phyloP scores from a whole-genome alignment of 1,284 basidiomycete genomes.

The Boletellus sp. region DNA sequence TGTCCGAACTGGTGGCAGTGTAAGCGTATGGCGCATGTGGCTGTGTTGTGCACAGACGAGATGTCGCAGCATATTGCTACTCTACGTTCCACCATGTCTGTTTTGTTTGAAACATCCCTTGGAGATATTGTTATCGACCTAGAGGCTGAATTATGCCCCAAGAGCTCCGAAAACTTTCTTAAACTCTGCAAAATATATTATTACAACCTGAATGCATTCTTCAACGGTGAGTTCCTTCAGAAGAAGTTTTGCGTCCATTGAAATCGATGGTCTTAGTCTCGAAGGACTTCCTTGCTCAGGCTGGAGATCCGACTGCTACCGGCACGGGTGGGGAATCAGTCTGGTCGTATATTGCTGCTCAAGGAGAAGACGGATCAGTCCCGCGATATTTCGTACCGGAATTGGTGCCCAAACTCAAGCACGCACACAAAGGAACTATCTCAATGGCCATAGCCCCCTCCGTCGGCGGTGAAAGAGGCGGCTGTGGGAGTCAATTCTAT shows the following conservation, averaged over 20 bases:
- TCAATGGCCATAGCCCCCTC: slow-evolving; percentile 91
- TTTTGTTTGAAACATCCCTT: slow-evolving; percentile 92
- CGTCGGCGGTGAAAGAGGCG: slow-evolving; percentile 64
- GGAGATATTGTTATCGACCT: slow-evolving; percentile 96
- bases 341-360: slow-evolving; percentile 67
- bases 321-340: slow-evolving; percentile 90
- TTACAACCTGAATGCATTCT: slow-evolving; percentile 95
- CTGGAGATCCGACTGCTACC: slow-evolving; percentile 92
- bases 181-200: slow-evolving; percentile 97
- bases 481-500: slow-evolving; percentile 95
- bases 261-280: slow-evolving; percentile 53
- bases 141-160: slow-evolving; percentile 87
- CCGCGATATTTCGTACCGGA: slow-evolving; percentile 85
- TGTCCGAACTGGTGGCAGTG: no score
- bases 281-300: slow-evolving; percentile 94
- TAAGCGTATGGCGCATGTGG: background rate
- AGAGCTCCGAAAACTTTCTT: slow-evolving; percentile 91
- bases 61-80: no score
- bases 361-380: slow-evolving; percentile 38
- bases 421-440: slow-evolving; percentile 83
- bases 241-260: slow-evolving; percentile 6
- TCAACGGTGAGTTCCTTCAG: slow-evolving; percentile 71
- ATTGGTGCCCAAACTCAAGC: slow-evolving; percentile 78
- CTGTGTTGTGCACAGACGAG: background rate
- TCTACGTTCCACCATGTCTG: slow-evolving; percentile 66